Base-by-base conservation (phyloP, 2,329 filamentous ascomycete species). In the Diaporthe nobilis region DNA sequence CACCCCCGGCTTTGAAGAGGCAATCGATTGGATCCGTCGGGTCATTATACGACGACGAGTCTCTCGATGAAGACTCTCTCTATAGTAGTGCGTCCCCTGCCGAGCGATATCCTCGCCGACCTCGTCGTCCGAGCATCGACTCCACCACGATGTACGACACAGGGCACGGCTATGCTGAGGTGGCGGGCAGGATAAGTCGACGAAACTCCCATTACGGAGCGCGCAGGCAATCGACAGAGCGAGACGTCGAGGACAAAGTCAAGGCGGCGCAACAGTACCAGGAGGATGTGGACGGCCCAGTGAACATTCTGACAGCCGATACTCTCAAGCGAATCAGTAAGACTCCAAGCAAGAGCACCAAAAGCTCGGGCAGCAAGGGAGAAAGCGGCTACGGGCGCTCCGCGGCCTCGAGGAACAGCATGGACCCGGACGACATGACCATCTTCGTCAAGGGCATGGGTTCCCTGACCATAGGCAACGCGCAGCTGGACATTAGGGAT, bases 301-400 rank as follows among this genome's bases (percentile, higher is more conserved):
- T 82, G 51, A 79, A 88, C 72, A 86, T 87, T 2, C 82, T 93
- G 74, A 93, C 91, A 4, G 88, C 87, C 2, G 91, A 92, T 74
- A 84, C 85, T 17, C 84, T 93, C 37, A 88, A 86, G 78, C 89
- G 86, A 80, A 88, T 86, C 39, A 86, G 83, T 77, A 87, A 85
- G 79, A 83, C 85, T 31, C 90, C 87, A 84, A 91, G 88, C 80
- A 87, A 87, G 34, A 91, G 88, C 53, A 92, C 87, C 71, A 88
- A 88, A 77, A 92, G 88, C 85, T 91, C 87, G 77, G 87, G 82
- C 31, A 92, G 91, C 80, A 90, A 87, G 58, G 91, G 92, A 79
- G 91, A 92, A 75, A 92, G 91, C 82, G 91, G 92, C 74, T 92
- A 89, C 82, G 88, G 87, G 78, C 89, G 89, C 77, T 92, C 90